These are phyloP conservation scores for Drosera capensis DNA, from an alignment of 148 eudicot species.

Conservation along the genomic window DNA sequence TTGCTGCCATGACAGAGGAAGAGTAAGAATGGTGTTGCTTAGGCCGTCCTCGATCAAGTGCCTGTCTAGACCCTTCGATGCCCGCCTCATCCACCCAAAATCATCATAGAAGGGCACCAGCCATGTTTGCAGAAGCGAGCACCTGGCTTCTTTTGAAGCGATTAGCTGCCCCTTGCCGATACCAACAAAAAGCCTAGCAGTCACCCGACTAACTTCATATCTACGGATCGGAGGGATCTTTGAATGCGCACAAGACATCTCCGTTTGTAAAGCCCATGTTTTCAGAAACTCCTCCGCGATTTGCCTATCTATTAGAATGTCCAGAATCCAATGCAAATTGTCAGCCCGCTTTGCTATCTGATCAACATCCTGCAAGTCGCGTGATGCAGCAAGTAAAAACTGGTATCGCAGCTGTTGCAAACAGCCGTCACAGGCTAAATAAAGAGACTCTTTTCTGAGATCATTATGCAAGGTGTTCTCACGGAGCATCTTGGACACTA, in stretches of 20 bases:
- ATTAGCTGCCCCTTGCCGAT: conserved; percentile 77
- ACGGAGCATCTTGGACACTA: conserved; percentile 77
- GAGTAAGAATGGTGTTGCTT: conserved; percentile 68
- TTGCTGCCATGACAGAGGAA: conserved; percentile 83
- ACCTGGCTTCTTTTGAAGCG: conserved; percentile 74
- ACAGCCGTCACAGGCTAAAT: conserved; percentile 71
- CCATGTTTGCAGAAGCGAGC: conserved; percentile 74
- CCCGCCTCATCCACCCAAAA: conserved; percentile 95
- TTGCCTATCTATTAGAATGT: conserved; percentile 72
- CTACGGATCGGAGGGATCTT: conserved; percentile 70
- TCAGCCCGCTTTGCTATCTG: conserved; percentile 80
- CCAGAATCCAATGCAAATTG: conserved; percentile 82
- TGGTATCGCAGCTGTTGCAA: conserved; percentile 37
- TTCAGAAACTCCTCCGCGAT: conserved; percentile 68
- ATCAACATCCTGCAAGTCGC: conserved; percentile 35
- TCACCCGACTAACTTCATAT: conserved; percentile 68
- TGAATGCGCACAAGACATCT: conserved; percentile 58
- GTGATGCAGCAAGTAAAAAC: conserved; percentile 40
- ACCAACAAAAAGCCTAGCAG: conserved; percentile 78
- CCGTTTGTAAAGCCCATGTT: conserved; percentile 61
- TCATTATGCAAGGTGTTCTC: conserved; percentile 65
- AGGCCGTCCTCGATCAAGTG: conserved; percentile 89
- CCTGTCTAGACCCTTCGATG: conserved; percentile 72
- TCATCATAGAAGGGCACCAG: conserved; percentile 86
- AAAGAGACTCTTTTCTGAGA: conserved; percentile 65